Conservation (phyloP, 2,329 filamentous ascomycete species). For the Neofusicoccum kwambonambiense region DNA sequence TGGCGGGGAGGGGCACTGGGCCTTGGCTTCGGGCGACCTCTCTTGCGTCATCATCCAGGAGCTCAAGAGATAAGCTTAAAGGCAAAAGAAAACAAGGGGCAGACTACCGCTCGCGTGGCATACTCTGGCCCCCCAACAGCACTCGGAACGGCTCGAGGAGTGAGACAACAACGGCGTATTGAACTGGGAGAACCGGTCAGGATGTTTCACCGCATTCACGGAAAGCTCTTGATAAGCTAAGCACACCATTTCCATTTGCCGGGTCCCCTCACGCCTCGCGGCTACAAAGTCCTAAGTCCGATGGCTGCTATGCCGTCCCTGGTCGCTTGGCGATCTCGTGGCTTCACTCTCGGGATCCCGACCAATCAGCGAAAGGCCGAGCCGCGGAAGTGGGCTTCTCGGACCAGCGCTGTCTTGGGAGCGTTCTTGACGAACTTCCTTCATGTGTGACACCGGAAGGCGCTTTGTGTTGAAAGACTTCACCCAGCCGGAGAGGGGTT, state of each 20-base stretch:
- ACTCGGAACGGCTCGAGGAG: no score
- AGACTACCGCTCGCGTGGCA: background rate
- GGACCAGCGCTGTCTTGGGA: no score
- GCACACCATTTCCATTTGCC: background rate
- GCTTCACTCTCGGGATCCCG: background rate
- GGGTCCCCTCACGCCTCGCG: slow-evolving; percentile 12
- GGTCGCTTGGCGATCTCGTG: background rate
- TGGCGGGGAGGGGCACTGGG: background rate
- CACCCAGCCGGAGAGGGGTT: no score
- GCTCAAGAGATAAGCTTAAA: background rate
- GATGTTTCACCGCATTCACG: background rate
- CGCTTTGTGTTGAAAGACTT: no score
- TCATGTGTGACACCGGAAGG: no score
- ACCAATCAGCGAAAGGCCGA: background rate
- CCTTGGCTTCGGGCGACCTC: background rate
- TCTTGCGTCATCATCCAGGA: background rate
- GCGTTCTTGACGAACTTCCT: no score
- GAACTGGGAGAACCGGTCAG: background rate
- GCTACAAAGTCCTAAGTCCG: slow-evolving; percentile 3
- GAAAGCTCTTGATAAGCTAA: background rate
- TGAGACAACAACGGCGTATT: background rate
- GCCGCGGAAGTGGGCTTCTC: no score
- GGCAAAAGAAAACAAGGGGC: no score
- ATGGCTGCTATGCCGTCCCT: background rate
- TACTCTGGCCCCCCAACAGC: background rate